Evolutionary conservation across 495 filamentous ascomycete genomes (phyloP).

Genomic region (Aspergillus leporis): DNA sequence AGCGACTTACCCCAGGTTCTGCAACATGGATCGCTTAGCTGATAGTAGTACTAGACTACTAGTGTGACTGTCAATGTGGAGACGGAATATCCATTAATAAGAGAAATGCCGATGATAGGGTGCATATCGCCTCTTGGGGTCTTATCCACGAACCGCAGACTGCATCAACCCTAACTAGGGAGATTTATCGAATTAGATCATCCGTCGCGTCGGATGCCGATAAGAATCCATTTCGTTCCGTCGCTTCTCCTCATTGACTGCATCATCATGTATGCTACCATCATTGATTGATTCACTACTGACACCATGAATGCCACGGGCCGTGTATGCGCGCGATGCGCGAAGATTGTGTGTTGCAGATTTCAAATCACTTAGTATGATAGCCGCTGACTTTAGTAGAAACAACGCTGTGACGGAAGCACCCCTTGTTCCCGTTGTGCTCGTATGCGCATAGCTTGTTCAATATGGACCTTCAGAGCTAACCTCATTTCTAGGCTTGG

Average conservation of each 20-base stretch:
- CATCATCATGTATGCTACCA: not conserved
- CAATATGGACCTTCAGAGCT: not conserved
- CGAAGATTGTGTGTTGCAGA: slow-evolving; percentile 20
- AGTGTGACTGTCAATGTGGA: not conserved
- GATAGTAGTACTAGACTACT: too few relatives aligned
- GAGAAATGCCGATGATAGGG: slow-evolving; percentile 6
- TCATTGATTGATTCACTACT: not conserved
- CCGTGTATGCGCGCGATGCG: slow-evolving; percentile 33
- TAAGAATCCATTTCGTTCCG: slow-evolving; percentile 8
- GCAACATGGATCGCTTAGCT: not conserved
- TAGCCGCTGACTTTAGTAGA: slow-evolving; percentile 19
- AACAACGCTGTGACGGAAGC: slow-evolving; percentile 34
- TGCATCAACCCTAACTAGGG: not conserved
- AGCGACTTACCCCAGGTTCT: too few relatives aligned
- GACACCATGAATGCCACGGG: slow-evolving; percentile 13
- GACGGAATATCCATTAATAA: slow-evolving; percentile 12
- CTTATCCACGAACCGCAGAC: not conserved
- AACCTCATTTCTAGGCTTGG: slow-evolving; percentile 22
- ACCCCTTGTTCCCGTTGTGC: slow-evolving; percentile 29
- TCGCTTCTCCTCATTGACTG: slow-evolving; percentile 9
- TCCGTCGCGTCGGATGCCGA: slow-evolving; percentile 14
- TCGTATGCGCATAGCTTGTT: slow-evolving; percentile 17
- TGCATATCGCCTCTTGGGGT: not conserved
- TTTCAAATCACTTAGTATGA: not conserved
- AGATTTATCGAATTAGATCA: not conserved